A percentile compares a stretch with the other conserved stretches of the same genome.
Evolutionary conservation across 2,329 filamentous ascomycete species (phyloP).

Genomic region (Aspergillus costaricaensis): DNA sequence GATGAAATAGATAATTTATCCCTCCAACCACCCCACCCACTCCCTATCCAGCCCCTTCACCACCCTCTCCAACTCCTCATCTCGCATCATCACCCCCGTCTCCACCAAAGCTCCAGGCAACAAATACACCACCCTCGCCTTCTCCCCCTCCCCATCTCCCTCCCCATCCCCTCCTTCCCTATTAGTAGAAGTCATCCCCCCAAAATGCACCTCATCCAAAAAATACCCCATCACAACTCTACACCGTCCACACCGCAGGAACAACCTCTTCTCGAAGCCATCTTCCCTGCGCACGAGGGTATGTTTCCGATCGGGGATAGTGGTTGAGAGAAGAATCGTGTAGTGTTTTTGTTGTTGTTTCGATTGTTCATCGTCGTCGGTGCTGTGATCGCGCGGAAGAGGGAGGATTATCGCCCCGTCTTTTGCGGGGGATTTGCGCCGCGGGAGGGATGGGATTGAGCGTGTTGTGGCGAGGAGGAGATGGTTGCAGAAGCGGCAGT

Average conservation of each 20-base stretch:
- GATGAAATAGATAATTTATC: background rate
- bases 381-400: conserved; percentile 13
- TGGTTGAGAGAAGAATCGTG: conserved; percentile 56
- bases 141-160: conserved; percentile 27
- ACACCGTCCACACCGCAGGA: conserved; percentile 63
- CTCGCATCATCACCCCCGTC: conserved; percentile 55
- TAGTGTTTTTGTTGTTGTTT: conserved; percentile 33
- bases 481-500: conserved; percentile 65
- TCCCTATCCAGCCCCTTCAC: conserved; percentile 33
- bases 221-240: conserved; percentile 64
- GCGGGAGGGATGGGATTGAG: conserved; percentile 54
- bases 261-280: conserved; percentile 67
- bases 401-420: conserved; percentile 62
- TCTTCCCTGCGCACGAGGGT: conserved; percentile 59
- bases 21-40: conserved; percentile 37
- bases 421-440: conserved; percentile 50
- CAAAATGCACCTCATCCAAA: conserved; percentile 56
- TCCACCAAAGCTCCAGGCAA: conserved; percentile 61
- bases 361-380: conserved; percentile 11
- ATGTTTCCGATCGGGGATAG: conserved; percentile 50
- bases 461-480: conserved; percentile 64
- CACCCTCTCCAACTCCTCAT: conserved; percentile 40
- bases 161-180: conserved; percentile 16
- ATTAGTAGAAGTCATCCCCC: background rate
- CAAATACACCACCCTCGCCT: conserved; percentile 57